Evolutionary conservation across 495 filamentous ascomycete genomes (phyloP), one percentile per base, ranked within the genome.

Genomic region (Schizothecium vesticola): DNA sequence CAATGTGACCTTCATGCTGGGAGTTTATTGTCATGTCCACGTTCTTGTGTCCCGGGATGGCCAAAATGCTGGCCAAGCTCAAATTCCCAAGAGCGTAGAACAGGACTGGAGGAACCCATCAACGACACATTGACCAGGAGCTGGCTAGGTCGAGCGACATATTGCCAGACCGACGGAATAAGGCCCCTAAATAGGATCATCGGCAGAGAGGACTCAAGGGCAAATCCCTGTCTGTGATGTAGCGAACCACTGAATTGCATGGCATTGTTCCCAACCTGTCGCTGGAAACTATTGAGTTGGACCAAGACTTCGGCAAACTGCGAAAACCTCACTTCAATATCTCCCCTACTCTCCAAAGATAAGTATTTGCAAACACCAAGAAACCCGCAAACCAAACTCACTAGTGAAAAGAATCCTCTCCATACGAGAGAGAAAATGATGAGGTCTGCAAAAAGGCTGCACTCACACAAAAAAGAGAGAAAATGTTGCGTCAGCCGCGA

Each of bases 401-500:
- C 43, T 19, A 51, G 13, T 16, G 12, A 4, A 19, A 43, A 43
- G 19, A 43, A 16, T 43, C 6, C 3, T 16, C 33, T 43, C 33
- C 13, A 43, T 16, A 6, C 13, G 33, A 43, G 12, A 4, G 33
- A 43, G 33, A 43, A 43, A 16, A 43, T 28, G 43, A 51, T 51
- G 2, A n/a, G 43, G 43, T 51, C 3, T 51, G 16, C 36, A 51
- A 51, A 51, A 51, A 33, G 31, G 12, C 3, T 12, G 11, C 31
- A 33, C 10, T 12, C 12, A n/a, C n/a, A 7, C 0, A 4, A n/a
- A 51, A 51, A 51, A n/a, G 16, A 51, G 2, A 0, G 0, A 8
- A 0, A 51, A n/a, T 0, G 16, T 51, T 80, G 79, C 78, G 79
- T 78, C 77, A 80, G 79, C 80, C 80, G 80, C 78, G 80, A 82